Evolutionary conservation across 345 rosid species (phyloP).

Genomic region (Arabis hirsuta): DNA sequence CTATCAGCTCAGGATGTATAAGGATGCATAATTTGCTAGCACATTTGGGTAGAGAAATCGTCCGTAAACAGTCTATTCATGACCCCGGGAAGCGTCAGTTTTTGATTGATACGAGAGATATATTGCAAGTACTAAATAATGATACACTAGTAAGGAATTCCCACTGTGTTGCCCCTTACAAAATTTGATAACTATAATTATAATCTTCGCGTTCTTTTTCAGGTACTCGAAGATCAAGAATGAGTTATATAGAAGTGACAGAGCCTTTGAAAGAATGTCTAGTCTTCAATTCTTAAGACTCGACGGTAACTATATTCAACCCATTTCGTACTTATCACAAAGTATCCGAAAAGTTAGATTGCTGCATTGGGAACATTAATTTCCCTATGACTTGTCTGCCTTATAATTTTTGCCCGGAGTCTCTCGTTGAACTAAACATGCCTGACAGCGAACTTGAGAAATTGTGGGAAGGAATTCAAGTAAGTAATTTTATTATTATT

Average conservation of each 20-base stretch:
- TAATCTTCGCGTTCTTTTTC: not conserved
- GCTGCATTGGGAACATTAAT: not conserved
- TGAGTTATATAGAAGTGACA: not conserved
- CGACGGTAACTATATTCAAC: no score
- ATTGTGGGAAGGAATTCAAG: constrained; percentile 7
- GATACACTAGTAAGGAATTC: no score
- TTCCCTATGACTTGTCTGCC: constrained; percentile 3
- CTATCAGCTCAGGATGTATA: no score
- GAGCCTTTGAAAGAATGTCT: not conserved
- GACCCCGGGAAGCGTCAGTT: no score
- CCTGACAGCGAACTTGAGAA: not conserved
- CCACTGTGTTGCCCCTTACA: no score
- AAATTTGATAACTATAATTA: no score
- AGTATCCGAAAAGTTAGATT: not conserved
- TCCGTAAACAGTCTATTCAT: no score
- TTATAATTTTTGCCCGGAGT: not conserved
- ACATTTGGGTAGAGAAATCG: no score
- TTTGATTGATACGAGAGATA: no score
- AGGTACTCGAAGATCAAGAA: not conserved
- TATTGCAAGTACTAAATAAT: no score
- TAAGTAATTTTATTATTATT: not conserved
- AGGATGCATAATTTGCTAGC: no score
- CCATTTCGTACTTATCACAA: no score
- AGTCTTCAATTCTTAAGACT: not conserved
- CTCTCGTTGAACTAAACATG: not conserved